Percentiles rank a stretch among this genome's conserved stretches.
Conservation (phyloP, 768 basidiomycete genomes). For the Exidia glandulosa region DNA sequence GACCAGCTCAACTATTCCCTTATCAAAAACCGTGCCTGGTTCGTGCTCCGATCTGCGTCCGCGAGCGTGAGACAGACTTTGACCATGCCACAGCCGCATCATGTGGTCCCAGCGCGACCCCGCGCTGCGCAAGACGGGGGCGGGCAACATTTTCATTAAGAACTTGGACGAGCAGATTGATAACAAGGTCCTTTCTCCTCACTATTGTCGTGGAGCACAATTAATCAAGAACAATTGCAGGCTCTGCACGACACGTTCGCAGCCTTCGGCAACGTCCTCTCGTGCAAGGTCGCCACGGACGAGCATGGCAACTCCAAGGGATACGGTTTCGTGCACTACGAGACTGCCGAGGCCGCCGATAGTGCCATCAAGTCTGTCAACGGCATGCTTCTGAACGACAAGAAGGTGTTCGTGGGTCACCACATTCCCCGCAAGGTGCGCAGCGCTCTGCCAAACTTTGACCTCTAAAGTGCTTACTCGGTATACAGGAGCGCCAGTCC, state of each 20-base stretch:
- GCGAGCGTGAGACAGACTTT: not conserved
- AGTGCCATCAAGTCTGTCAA: slow-evolving; percentile 97
- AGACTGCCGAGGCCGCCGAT: slow-evolving; percentile 92
- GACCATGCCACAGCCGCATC: slow-evolving; percentile 61
- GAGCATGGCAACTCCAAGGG: slow-evolving; percentile 93
- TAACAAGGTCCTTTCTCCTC: slow-evolving; percentile 69
- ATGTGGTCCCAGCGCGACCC: slow-evolving; percentile 99
- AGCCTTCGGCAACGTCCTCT: slow-evolving; percentile 95
- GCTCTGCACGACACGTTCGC: slow-evolving; percentile 99
- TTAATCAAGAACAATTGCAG: slow-evolving; percentile 33
- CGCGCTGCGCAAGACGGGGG: slow-evolving; percentile 96
- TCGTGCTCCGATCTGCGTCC: slow-evolving; percentile 10
- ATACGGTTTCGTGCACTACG: slow-evolving; percentile 98
- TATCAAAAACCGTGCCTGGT: slow-evolving; percentile 98
- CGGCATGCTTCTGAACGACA: slow-evolving; percentile 98
- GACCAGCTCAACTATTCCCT: slow-evolving; percentile 99
- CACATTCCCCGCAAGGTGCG: slow-evolving; percentile 98
- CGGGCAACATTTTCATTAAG: slow-evolving; percentile 99
- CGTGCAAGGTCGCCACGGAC: slow-evolving; percentile 98
- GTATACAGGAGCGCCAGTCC: slow-evolving; percentile 81
- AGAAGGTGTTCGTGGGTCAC: slow-evolving; percentile 96
- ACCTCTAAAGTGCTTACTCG: not conserved
- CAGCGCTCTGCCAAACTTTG: slow-evolving; percentile 9
- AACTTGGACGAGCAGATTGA: slow-evolving; percentile 95
- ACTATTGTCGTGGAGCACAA: no score